Evolutionary conservation across 805 yeast species (phyloP), one percentile per base, ranked within the genome.

Genomic region (Danielozyma ontarioensis): DNA sequence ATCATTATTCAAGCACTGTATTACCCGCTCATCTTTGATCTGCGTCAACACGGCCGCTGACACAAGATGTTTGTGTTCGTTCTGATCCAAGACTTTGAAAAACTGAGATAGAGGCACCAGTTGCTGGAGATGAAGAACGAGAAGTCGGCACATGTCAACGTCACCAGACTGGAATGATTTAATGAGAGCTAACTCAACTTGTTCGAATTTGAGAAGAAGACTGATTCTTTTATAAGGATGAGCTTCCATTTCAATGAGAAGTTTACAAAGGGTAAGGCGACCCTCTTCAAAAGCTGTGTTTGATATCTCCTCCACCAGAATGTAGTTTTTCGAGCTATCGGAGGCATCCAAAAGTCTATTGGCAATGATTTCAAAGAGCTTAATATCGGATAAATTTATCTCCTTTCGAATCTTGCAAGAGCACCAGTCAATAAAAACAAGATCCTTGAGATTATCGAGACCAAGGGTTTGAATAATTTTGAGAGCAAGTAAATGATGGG

Each of bases 281-380:
- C 97, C 97, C 55, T 90, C 97, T 46, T 81, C 80, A 46, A 72
- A 74, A 1, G 95, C 93, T 13, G 74, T 68, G 6, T 67, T 62
- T 0, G 86, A 78, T 17, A 87, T 74, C 17, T 68, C 63, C 4
- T 74, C 72, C 39, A 76, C 79, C 0, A 88, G 68, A 6, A 63
- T 40, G 15, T 41, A 41, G 13, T 80, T 70, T 28, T 70, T 67
- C 7, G 57, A 50, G 10, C 59, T 50, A 2, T 51, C 37, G 3
- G 45, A 45, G 7, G 48, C 29, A 4, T 38, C 41, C 3, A 41
- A 46, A 12, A 86, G 59, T 35, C 74, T 73, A 6, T 64, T 58
- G 5, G 72, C 50, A 1, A 90, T 64, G 1, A 59, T 45, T 15
- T 64, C 51, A 27, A 77, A 72, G 8, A 90, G 56, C 24, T 75